Evolutionary conservation across 208 protist species (phyloP).

Genomic region (Trypanosoma lewisi): DNA sequence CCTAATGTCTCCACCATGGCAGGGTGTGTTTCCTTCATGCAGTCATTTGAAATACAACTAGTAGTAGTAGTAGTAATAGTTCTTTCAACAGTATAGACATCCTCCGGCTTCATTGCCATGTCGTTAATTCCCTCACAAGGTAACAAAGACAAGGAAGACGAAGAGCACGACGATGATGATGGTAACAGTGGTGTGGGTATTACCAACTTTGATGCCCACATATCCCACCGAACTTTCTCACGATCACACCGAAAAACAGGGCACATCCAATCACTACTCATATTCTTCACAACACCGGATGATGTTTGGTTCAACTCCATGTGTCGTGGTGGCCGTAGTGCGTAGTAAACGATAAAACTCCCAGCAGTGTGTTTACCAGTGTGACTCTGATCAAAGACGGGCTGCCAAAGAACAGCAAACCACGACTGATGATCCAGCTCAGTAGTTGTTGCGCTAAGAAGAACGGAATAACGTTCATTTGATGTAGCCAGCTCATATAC

Average conservation of each 20-base stretch:
- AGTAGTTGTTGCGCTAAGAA: slow-evolving; percentile 62
- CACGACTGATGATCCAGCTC: slow-evolving; percentile 85
- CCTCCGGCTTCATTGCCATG: background rate
- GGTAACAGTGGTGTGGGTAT: background rate
- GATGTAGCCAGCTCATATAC: slow-evolving; percentile 60
- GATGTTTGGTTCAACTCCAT: slow-evolving; percentile 45
- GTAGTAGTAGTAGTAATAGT: background rate
- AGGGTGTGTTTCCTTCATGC: background rate
- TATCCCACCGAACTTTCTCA: slow-evolving; percentile 57
- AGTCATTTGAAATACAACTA: background rate
- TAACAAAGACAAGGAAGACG: background rate
- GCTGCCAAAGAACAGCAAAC: slow-evolving; percentile 85
- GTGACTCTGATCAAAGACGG: slow-evolving; percentile 78
- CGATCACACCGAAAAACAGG: slow-evolving; percentile 71
- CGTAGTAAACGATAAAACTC: slow-evolving; percentile 83
- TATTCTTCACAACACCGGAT: slow-evolving; percentile 44
- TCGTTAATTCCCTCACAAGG: background rate
- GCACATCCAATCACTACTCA: slow-evolving; percentile 71
- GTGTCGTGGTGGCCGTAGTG: slow-evolving; percentile 71
- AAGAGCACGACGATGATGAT: background rate
- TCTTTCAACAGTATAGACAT: background rate
- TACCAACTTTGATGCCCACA: slow-evolving; percentile 36
- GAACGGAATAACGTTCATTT: slow-evolving; percentile 52
- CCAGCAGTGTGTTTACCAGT: slow-evolving; percentile 80
- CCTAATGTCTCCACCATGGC: slow-evolving; percentile 1